Conservation (phyloP, 2,329 filamentous ascomycete genomes). For the Biscogniauxia marginata region DNA sequence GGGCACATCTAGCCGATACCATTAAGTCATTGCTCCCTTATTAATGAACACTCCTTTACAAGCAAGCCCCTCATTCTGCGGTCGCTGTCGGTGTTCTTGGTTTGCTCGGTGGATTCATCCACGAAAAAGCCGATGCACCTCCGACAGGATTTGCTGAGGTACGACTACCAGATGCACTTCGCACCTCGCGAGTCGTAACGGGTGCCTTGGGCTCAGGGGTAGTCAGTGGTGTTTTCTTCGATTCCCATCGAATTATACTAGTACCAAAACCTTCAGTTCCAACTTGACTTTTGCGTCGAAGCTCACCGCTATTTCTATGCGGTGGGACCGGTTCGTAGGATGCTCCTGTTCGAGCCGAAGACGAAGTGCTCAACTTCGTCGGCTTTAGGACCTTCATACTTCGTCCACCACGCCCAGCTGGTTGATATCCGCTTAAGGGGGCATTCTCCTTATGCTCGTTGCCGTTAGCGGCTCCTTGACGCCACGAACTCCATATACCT, state of each 20-base stretch:
- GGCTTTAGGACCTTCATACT: conserved; percentile 92
- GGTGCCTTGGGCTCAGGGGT: conserved; percentile 33
- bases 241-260: conserved; percentile 48
- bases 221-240: conserved; percentile 46
- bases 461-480: conserved; percentile 51
- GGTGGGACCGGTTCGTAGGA: conserved; percentile 51
- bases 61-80: conserved; percentile 29
- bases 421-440: conserved; percentile 67
- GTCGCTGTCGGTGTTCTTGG: conserved; percentile 40
- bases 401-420: conserved; percentile 58
- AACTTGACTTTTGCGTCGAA: conserved; percentile 54
- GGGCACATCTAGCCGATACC: background rate
- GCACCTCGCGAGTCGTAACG: conserved; percentile 35
- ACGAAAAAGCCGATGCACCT: conserved; percentile 89
- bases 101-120: conserved; percentile 66
- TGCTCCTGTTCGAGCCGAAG: conserved; percentile 48
- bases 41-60: background rate
- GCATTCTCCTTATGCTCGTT: conserved; percentile 54
- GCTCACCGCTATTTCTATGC: conserved; percentile 46
- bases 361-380: conserved; percentile 59
- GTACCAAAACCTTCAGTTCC: conserved; percentile 32
- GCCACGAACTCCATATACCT: conserved; percentile 71
- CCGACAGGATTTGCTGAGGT: conserved; percentile 77
- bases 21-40: background rate
- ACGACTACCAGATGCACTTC: conserved; percentile 45